phyloP scores from a whole-genome alignment of 352 stramenopile species.

The Globisporangium echinulatum region DNA sequence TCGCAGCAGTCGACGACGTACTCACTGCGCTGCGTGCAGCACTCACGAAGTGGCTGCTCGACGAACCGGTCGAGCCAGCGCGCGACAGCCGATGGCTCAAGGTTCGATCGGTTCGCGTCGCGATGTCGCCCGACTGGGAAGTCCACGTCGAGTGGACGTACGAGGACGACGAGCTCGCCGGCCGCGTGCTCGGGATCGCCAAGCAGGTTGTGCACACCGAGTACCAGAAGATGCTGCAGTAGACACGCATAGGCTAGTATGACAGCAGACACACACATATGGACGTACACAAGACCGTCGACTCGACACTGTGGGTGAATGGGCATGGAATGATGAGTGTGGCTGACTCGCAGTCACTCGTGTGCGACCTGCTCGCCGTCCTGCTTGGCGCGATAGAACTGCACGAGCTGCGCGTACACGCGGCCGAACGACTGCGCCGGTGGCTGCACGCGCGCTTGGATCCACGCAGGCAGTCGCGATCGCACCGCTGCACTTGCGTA shows the following conservation, averaged over 20 bases:
- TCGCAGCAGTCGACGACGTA: conserved; percentile 51
- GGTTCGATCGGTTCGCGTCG: conserved; percentile 58
- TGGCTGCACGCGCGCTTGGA: conserved; percentile 68
- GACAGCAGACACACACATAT: no score
- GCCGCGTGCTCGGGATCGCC: conserved; percentile 72
- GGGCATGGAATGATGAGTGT: no score
- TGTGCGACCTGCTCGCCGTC: background rate
- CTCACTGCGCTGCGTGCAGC: conserved; percentile 33
- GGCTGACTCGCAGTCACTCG: no score
- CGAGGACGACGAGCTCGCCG: conserved; percentile 78
- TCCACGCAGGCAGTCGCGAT: conserved; percentile 72
- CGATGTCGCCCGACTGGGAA: conserved; percentile 70
- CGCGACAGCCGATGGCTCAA: conserved; percentile 71
- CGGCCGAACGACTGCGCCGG: conserved; percentile 52
- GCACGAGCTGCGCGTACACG: conserved; percentile 65
- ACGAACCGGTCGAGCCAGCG: conserved; percentile 42
- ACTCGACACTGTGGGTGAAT: no score
- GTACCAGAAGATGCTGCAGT: conserved; percentile 38
- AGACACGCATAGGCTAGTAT: conserved; percentile 1
- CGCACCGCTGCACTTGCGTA: conserved; percentile 79
- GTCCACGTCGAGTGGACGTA: conserved; percentile 81
- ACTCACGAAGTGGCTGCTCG: conserved; percentile 58
- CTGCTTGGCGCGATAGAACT: conserved; percentile 69
- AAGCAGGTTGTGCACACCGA: conserved; percentile 72
- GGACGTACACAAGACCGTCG: no score